phyloP scores from a whole-genome alignment of 495 filamentous ascomycete genomes.

The Thozetella sp. region DNA sequence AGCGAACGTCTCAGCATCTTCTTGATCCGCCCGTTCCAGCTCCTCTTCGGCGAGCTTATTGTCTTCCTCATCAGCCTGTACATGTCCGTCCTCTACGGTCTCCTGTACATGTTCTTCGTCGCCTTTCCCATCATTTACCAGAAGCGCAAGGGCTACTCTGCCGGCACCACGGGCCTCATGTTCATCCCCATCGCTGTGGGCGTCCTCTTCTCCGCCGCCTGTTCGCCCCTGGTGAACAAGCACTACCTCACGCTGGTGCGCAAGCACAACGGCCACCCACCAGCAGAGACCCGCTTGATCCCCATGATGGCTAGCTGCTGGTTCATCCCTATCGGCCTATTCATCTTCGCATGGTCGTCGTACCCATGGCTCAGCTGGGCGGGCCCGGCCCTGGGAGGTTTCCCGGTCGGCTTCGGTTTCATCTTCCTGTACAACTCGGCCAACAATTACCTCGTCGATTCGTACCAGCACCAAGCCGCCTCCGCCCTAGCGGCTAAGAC shows the following conservation, averaged over 20 bases:
- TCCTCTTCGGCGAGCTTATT: slow-evolving; percentile 78
- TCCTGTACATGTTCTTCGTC: slow-evolving; percentile 85
- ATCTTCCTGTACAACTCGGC: slow-evolving; percentile 85
- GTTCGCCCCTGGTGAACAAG: slow-evolving; percentile 73
- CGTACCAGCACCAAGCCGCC: slow-evolving; percentile 84
- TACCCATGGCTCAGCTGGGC: slow-evolving; percentile 68
- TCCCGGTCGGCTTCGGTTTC: slow-evolving; percentile 81
- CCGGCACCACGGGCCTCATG: slow-evolving; percentile 75
- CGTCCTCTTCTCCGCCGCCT: slow-evolving; percentile 62
- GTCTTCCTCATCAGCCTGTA: slow-evolving; percentile 77
- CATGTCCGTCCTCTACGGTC: slow-evolving; percentile 77
- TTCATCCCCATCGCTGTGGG: slow-evolving; percentile 77
- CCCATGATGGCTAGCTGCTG: slow-evolving; percentile 88
- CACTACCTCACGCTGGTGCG: slow-evolving; percentile 67
- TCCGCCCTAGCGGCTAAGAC: slow-evolving; percentile 86
- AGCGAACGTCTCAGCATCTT: slow-evolving; percentile 65
- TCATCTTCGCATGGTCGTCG: slow-evolving; percentile 85
- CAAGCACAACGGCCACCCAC: slow-evolving; percentile 67
- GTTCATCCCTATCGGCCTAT: slow-evolving; percentile 74
- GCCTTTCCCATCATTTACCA: slow-evolving; percentile 82
- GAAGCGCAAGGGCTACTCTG: slow-evolving; percentile 70
- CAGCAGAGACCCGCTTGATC: slow-evolving; percentile 74
- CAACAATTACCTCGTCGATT: slow-evolving; percentile 83
- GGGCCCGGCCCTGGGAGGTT: slow-evolving; percentile 71
- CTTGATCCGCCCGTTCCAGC: slow-evolving; percentile 75